These are phyloP conservation scores for Dillenia suffruticosa DNA, from an alignment of 164 flowering plant species.

Conservation along the genomic window DNA sequence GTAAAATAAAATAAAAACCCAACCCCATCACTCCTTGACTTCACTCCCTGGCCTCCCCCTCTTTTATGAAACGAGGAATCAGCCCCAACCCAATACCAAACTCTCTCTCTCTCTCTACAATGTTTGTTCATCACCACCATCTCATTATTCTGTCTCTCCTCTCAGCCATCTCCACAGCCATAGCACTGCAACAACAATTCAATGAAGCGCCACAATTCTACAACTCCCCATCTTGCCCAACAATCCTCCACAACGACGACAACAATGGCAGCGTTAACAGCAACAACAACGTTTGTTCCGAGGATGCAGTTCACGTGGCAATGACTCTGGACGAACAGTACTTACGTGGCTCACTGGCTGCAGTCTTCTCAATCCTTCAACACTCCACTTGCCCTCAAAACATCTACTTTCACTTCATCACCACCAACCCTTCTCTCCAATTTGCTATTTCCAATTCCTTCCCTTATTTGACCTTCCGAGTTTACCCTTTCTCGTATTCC, in stretches of 20 bases:
- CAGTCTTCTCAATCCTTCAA: constrained; percentile 71
- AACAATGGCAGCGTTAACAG: neutral
- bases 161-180: neutral
- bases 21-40: too few relatives aligned
- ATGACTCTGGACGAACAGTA: constrained; percentile 80
- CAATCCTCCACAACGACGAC: constrained; percentile 7
- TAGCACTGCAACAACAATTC: constrained; percentile 22
- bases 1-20: too few relatives aligned
- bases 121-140: neutral
- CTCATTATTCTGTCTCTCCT: neutral
- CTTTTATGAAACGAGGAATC: too few relatives aligned
- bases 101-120: neutral
- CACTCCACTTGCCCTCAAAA: constrained; percentile 87
- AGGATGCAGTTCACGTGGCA: constrained; percentile 56
- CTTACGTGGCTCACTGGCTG: constrained; percentile 84
- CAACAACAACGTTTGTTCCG: constrained; percentile 27
- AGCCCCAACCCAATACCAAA: too few relatives aligned
- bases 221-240: constrained; percentile 63
- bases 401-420: constrained; percentile 65
- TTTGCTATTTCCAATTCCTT: constrained; percentile 44
- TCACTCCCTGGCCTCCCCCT: too few relatives aligned
- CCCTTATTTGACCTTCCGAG: constrained; percentile 57
- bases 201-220: constrained; percentile 84
- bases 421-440: constrained; percentile 39
- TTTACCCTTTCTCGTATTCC: constrained; percentile 43